These are phyloP conservation scores for Ophiocordyceps camponoti-rufipedis DNA, from an alignment of 2,329 filamentous ascomycete species.

Conservation along the genomic window DNA sequence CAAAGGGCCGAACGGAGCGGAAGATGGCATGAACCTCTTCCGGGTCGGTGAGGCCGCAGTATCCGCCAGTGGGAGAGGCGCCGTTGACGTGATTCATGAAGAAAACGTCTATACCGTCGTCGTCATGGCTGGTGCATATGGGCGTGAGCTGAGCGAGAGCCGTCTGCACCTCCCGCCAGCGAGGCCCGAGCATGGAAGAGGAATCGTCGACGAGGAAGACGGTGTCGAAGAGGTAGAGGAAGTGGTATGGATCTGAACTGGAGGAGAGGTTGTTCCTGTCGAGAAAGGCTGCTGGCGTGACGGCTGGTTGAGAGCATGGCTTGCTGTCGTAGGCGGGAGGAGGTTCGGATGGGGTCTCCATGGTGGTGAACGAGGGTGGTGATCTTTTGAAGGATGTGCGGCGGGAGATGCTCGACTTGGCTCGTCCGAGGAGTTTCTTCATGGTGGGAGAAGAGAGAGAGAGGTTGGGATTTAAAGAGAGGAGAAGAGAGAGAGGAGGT, in stretches of 20 bases:
- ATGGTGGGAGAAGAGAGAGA: too few species aligned
- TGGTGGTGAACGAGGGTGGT: too few species aligned
- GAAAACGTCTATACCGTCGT: conserved; percentile 76
- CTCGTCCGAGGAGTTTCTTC: too few species aligned
- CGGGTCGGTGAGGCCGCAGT: conserved; percentile 43
- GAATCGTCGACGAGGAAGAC: conserved; percentile 85
- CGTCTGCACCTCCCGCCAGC: conserved; percentile 56
- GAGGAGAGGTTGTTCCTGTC: conserved; percentile 1
- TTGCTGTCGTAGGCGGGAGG: too few species aligned
- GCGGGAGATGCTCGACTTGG: too few species aligned
- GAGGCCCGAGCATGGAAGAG: conserved; percentile 62
- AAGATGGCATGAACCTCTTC: conserved; percentile 52
- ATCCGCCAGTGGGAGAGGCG: conserved; percentile 26
- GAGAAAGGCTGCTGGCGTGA: background rate
- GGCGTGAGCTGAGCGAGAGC: conserved; percentile 61
- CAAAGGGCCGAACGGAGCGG: conserved; percentile 39
- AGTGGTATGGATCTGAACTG: conserved; percentile 44
- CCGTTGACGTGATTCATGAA: conserved; percentile 57
- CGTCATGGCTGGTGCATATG: conserved; percentile 63
- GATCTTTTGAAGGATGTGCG: too few species aligned
- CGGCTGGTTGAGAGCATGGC: too few species aligned
- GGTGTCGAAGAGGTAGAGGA: conserved; percentile 68
- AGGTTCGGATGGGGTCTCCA: too few species aligned
- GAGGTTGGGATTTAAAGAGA: too few species aligned
- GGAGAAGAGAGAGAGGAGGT: too few species aligned